Evolutionary conservation across 2,329 filamentous ascomycete species (phyloP).

Genomic region (Calonectria leucothoes): DNA sequence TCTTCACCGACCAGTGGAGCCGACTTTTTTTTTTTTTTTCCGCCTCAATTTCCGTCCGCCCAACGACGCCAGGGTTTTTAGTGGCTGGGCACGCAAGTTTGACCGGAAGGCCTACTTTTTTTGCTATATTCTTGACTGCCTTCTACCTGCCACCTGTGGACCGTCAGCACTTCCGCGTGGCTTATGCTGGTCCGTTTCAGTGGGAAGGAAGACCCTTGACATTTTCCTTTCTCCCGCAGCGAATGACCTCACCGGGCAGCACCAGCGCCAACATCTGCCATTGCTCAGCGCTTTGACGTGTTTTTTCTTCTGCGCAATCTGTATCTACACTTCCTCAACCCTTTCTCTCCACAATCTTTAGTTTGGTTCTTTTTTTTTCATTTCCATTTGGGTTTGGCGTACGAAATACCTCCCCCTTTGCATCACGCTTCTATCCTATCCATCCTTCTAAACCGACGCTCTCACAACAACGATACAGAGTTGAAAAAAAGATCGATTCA

Average conservation of each 20-base stretch:
- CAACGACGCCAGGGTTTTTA: not conserved
- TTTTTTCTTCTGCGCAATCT: not conserved
- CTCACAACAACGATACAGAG: not conserved
- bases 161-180: not conserved
- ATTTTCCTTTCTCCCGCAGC: not conserved
- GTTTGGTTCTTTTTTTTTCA: not conserved
- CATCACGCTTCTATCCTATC: not conserved
- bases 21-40: constrained; percentile 2
- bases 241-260: constrained; percentile 16
- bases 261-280: not conserved
- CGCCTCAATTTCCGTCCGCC: not conserved
- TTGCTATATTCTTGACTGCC: not conserved
- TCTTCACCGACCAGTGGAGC: constrained; percentile 19
- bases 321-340: not conserved
- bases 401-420: not conserved
- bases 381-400: not conserved
- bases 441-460: not conserved
- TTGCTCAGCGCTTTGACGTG: not conserved
- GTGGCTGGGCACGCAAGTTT: not conserved
- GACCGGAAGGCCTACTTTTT: not conserved
- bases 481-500: not conserved
- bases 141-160: not conserved
- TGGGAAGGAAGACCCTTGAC: constrained; percentile 9
- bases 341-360: not conserved
- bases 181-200: not conserved